Conservation (phyloP, 371 early-diverging fungal genomes). For the Parasitella parasitica region DNA sequence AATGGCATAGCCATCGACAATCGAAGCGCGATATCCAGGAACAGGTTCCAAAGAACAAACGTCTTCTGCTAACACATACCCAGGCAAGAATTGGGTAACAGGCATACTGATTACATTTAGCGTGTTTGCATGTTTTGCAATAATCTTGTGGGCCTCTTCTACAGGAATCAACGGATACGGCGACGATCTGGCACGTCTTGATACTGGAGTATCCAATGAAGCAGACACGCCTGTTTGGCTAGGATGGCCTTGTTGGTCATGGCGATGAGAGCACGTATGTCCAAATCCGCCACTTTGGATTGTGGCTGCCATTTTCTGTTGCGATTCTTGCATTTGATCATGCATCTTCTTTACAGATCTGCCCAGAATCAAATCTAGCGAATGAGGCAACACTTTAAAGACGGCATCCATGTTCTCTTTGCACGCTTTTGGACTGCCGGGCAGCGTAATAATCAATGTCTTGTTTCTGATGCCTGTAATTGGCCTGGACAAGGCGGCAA, state of each 20-base stretch:
- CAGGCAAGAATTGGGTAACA: conserved; percentile 46
- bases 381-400: conserved; percentile 75
- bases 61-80: conserved; percentile 76
- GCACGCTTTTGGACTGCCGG: conserved; percentile 87
- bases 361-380: conserved; percentile 69
- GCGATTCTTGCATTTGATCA: conserved; percentile 1
- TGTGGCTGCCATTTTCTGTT: not conserved
- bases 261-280: conserved; percentile 23
- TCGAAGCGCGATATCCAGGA: conserved; percentile 84
- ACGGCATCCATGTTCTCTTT: conserved; percentile 80
- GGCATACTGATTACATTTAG: conserved; percentile 37
- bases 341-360: conserved; percentile 23
- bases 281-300: not conserved
- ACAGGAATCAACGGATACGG: conserved; percentile 81
- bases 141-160: conserved; percentile 62
- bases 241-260: conserved; percentile 9
- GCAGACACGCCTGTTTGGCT: conserved; percentile 28
- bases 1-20: conserved; percentile 94
- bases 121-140: conserved; percentile 42
- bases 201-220: conserved; percentile 55
- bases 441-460: conserved; percentile 79
- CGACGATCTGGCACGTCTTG: conserved; percentile 70
- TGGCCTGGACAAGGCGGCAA: conserved; percentile 87
- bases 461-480: conserved; percentile 75
- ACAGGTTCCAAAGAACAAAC: conserved; percentile 73